phyloP scores from a whole-genome alignment of 768 basidiomycete species.

The Boletus rubescentipes region DNA sequence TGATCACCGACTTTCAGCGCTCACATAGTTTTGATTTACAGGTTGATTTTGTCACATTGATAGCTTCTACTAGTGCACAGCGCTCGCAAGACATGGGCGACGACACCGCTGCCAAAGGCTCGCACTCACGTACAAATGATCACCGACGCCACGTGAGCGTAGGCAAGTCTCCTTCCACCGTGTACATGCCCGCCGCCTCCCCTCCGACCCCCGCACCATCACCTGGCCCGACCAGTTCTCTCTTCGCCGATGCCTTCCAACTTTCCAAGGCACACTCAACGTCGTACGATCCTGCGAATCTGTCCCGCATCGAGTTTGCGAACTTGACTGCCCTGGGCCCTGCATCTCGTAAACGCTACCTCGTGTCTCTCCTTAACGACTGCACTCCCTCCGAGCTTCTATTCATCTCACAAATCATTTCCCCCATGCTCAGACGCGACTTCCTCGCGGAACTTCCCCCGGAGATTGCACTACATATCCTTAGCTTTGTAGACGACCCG shows the following conservation, averaged over 20 bases:
- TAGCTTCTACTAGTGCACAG: slow-evolving; percentile 13
- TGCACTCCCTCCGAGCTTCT: slow-evolving; percentile 63
- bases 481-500: slow-evolving; percentile 76
- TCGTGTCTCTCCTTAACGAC: slow-evolving; percentile 48
- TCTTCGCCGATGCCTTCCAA: slow-evolving; percentile 36
- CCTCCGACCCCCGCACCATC: slow-evolving; percentile 66
- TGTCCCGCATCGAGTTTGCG: slow-evolving; percentile 35
- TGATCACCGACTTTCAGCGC: neutral
- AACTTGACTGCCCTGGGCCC: slow-evolving; percentile 35
- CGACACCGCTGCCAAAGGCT: slow-evolving; percentile 10
- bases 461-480: slow-evolving; percentile 74
- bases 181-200: slow-evolving; percentile 54
- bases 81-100: slow-evolving; percentile 8
- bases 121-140: slow-evolving; percentile 15
- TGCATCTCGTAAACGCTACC: slow-evolving; percentile 48
- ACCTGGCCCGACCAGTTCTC: slow-evolving; percentile 49
- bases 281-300: slow-evolving; percentile 24
- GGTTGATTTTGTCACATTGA: neutral
- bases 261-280: slow-evolving; percentile 12
- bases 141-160: slow-evolving; percentile 15
- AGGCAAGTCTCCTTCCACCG: slow-evolving; percentile 27
- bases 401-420: slow-evolving; percentile 63
- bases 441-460: slow-evolving; percentile 55
- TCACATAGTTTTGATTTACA: neutral
- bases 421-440: slow-evolving; percentile 64